These are phyloP conservation scores for Aspergillus sp. DNA, from an alignment of 2,329 filamentous ascomycete species.

Conservation along the genomic window DNA sequence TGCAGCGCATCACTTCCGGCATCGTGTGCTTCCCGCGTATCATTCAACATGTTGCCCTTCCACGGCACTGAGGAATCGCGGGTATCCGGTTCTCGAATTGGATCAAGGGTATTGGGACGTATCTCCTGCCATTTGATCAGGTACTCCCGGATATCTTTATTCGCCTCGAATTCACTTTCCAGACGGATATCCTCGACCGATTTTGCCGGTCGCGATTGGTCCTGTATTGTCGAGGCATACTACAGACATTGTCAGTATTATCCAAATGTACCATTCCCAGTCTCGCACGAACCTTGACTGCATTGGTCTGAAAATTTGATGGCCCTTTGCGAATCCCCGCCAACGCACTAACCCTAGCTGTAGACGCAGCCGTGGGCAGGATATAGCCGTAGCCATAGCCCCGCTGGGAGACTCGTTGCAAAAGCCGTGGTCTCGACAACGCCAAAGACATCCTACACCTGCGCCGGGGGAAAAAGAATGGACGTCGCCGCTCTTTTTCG, in stretches of 20 bases:
- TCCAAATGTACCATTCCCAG: not conserved
- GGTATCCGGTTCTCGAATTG: constrained; percentile 15
- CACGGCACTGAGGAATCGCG: constrained; percentile 10
- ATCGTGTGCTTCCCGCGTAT: constrained; percentile 20
- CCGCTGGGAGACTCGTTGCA: constrained; percentile 3
- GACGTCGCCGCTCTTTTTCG: not conserved
- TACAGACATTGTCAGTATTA: not conserved
- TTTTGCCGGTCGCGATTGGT: constrained; percentile 3
- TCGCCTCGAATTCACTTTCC: constrained; percentile 27
- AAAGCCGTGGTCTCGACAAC: constrained; percentile 12
- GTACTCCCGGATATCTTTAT: constrained; percentile 35
- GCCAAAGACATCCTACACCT: constrained; percentile 15
- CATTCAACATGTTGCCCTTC: constrained; percentile 29
- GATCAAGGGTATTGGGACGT: constrained; percentile 23
- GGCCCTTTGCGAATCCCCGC: not conserved
- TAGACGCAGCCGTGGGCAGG: not conserved
- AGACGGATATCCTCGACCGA: constrained; percentile 21
- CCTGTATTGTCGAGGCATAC: constrained; percentile 1
- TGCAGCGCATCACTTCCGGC: constrained; percentile 18
- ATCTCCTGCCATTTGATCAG: constrained; percentile 33
- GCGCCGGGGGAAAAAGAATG: constrained; percentile 1
- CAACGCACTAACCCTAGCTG: not conserved
- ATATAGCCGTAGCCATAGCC: not conserved
- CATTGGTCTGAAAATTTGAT: not conserved
- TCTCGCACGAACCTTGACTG: not conserved